phyloP scores from a whole-genome alignment of 805 yeast species.

The Jamesozyma piceae region DNA sequence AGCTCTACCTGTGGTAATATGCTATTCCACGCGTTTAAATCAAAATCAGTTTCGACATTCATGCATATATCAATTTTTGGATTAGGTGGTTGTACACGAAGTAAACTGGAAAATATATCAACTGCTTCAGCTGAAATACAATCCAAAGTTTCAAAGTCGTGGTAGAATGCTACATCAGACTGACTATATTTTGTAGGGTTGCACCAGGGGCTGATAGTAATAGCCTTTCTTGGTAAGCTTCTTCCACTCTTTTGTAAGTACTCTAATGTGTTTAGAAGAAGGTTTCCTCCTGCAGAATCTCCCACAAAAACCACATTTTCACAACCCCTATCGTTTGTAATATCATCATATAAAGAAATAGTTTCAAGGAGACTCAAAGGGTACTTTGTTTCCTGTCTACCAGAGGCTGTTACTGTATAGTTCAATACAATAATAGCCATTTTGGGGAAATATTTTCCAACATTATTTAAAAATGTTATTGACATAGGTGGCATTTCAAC shows the following conservation, averaged over 20 bases:
- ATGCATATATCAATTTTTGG: slow-evolving; percentile 8
- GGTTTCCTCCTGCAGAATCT: slow-evolving; percentile 25
- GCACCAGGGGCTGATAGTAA: slow-evolving; percentile 24
- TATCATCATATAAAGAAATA: slow-evolving; percentile 9
- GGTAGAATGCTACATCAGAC: slow-evolving; percentile 3
- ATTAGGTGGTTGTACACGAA: background rate
- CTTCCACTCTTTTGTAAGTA: slow-evolving; percentile 5
- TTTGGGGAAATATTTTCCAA: slow-evolving; percentile 9
- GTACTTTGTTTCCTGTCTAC: slow-evolving; percentile 3
- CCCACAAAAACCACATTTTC: slow-evolving; percentile 15
- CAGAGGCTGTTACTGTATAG: slow-evolving; percentile 13
- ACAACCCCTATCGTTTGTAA: slow-evolving; percentile 5
- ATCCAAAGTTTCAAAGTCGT: slow-evolving; percentile 6
- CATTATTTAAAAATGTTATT: slow-evolving; percentile 9
- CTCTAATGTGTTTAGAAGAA: slow-evolving; percentile 12
- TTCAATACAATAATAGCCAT: slow-evolving; percentile 14
- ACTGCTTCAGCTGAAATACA: slow-evolving; percentile 10
- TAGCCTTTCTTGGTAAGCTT: slow-evolving; percentile 13
- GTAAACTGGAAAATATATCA: slow-evolving; percentile 1
- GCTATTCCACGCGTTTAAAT: slow-evolving; percentile 9
- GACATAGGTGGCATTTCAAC: slow-evolving; percentile 11
- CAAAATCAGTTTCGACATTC: slow-evolving; percentile 16
- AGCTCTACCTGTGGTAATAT: slow-evolving; percentile 9
- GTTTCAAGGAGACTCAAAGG: slow-evolving; percentile 14
- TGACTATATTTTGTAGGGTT: slow-evolving; percentile 10